Evolutionary conservation across 2,329 filamentous ascomycete genomes (phyloP), one percentile per base, ranked within the genome.

Genomic region (Trichoderma semiorbis): DNA sequence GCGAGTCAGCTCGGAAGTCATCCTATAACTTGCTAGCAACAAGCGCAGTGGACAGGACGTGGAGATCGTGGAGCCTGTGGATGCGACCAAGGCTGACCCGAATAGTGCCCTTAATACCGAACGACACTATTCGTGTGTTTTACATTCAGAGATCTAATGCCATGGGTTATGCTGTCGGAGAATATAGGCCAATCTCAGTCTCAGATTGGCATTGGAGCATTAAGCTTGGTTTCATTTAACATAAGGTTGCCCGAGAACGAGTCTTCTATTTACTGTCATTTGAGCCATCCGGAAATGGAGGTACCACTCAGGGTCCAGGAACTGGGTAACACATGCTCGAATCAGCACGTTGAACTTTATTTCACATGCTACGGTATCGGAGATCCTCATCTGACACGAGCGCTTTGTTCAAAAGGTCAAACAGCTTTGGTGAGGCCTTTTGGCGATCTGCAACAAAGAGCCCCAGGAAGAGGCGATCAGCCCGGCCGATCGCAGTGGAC

Each of bases 401-500:
- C 68, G n/a, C 43, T 39, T 55, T 60, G 43, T 43, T 55, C n/a
- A 63, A 62, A 53, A 18, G 43, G 21, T 61, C 53, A 69, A 69
- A 34, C 26, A 34, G 28, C n/a, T 18, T 26, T 61, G 58, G 58
- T 63, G 60, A 63, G 68, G 28, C 68, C 68, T 70, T 70, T 70
- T 70, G 58, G 21, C 18, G 68, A 70, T 70, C 68, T 57, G 43
- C 58, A 34, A 63, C 63, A 70, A 55, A 63, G 58, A 30, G 24
- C 39, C 18, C 67, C 67, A 62, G 53, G 43, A 62, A 36, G 43
- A 60, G 67, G 26, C 30, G 30, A 63, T 63, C 68, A 60, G 68
- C 68, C 67, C 68, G 68, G 68, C 21, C 58, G 58, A 70, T 70
- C 68, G 32, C 21, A n/a, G 58, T 57, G 43, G 60, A 50, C 26